Base-by-base conservation (phyloP, 225 moss, liverwort and hornwort species). In the Bryoerythrophyllum caledonicum region DNA sequence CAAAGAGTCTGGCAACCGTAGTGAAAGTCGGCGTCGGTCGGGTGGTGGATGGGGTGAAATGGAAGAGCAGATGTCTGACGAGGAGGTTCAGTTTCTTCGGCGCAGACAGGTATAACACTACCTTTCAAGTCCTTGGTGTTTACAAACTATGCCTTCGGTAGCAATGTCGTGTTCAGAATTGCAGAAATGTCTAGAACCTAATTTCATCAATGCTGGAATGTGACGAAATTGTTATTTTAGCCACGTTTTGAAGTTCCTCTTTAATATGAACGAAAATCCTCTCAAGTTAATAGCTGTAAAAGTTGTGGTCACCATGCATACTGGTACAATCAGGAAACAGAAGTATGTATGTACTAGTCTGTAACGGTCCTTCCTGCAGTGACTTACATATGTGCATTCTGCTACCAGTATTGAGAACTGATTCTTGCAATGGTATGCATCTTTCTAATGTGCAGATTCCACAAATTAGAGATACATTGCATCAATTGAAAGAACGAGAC, bases 381-480 rank as follows among this genome's bases (percentile, higher is more conserved):
- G 68, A 60, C 23, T 43, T 34, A 17, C 46, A 46, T 60, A 4
- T 60, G 24, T 16, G 17, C 74, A 75, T 57, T 41, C 21, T 56
- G 43, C 65, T 67, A 17, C 48, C 19, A 49, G 48, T 19, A 30
- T 34, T 34, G 14, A 61, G 61, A 49, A 61, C 48, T 34, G 34
- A 32, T 75, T 46, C 38, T 68, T 10, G 27, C 37, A 49, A 24
- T 68, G 19, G 20, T 26, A 81, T 75, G 63, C 37, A 43, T 27
- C 15, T 53, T 77, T 70, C 25, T 46, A 48, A 26, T 35, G 61
- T 60, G 44, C 83, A 87, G 90, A 88, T 97, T 66, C 96, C 94
- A 25, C 92, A 90, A 86, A 83, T 97, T 53, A 83, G 86, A 67
- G 92, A 94, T 71, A 97, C 96, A 10, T 74, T 97, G 59, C 74